These are phyloP conservation scores for Fusarium solani-melongenae DNA, from an alignment of 2,329 filamentous ascomycete species.

Conservation along the genomic window DNA sequence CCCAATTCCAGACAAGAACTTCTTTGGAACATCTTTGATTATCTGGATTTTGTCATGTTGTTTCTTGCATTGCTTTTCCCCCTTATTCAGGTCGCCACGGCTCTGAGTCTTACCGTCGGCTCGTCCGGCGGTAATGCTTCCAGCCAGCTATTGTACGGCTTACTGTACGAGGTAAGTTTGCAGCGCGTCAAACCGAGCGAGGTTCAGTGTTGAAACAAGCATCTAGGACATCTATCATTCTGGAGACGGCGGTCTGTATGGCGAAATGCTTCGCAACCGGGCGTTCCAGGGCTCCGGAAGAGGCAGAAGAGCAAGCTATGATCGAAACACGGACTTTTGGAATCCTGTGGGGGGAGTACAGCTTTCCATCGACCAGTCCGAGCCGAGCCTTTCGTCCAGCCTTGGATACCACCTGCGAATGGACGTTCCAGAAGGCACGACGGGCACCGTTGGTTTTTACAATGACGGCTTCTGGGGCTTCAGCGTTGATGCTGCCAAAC, in stretches of 20 bases:
- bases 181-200: neutral
- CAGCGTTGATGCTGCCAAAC: neutral
- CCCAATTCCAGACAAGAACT: neutral
- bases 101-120: neutral
- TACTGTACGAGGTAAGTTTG: neutral
- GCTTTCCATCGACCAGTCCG: neutral
- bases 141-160: neutral
- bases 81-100: neutral
- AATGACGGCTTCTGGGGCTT: neutral
- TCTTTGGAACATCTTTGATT: neutral
- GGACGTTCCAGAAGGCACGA: neutral
- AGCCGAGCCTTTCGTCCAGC: neutral
- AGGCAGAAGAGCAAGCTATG: neutral
- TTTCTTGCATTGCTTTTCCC: neutral
- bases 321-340: neutral
- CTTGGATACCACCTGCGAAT: neutral
- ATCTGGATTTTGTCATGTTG: neutral
- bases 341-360: neutral
- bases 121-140: neutral
- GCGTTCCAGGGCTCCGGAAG: neutral
- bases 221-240: neutral
- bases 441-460: neutral
- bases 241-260: neutral
- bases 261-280: neutral
- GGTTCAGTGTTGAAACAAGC: neutral